Evolutionary conservation across 192 early-diverging fungal genomes (phyloP).

Genomic region (Chytriomyces sp.): DNA sequence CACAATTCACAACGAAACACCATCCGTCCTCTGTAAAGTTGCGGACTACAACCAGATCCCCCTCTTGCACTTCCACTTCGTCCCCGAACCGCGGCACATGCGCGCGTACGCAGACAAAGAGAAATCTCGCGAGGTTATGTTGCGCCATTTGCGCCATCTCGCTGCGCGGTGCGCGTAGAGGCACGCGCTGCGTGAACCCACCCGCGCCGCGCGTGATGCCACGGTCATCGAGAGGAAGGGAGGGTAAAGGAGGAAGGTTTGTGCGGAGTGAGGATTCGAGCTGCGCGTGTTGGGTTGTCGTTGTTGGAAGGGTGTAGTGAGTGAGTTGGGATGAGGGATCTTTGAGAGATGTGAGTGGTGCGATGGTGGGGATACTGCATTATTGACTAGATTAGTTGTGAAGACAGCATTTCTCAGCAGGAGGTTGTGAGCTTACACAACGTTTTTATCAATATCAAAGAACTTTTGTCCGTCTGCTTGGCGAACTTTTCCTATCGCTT

Average conservation of each 20-base stretch:
- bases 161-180: not conserved
- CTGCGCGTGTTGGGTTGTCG: not conserved
- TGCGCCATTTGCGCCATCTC: not conserved
- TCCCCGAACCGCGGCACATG: not conserved
- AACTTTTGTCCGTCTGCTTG: not conserved
- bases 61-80: not conserved
- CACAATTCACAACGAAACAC: not conserved
- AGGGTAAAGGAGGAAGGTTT: not conserved
- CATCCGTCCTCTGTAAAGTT: not conserved
- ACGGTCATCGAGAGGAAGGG: not conserved
- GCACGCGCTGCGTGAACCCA: not conserved
- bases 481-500: not conserved
- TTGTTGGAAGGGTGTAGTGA: not conserved
- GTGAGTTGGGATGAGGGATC: not conserved
- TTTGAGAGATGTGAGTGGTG: not conserved
- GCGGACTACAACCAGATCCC: not conserved
- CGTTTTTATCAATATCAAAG: not conserved
- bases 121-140: not conserved
- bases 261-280: not conserved
- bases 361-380: not conserved
- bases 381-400: not conserved
- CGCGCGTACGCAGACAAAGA: not conserved
- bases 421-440: not conserved
- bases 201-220: not conserved
- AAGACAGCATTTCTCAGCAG: not conserved